Evolutionary conservation across 306 rosid genomes (phyloP), one percentile per base, ranked within the genome.

Genomic region (Medicago ruthenica): DNA sequence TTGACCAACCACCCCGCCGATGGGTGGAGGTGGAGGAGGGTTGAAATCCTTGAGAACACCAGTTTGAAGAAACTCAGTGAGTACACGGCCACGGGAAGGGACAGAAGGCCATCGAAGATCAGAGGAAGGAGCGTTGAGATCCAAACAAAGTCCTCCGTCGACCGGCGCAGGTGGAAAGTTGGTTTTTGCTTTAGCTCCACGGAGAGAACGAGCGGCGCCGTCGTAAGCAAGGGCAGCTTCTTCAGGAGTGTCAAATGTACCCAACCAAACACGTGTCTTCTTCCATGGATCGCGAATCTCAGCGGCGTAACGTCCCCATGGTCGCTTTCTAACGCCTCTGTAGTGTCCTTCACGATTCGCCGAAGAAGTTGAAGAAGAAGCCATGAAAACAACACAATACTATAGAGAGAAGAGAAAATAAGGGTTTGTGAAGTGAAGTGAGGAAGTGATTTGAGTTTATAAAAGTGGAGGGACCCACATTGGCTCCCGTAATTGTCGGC

Each of bases 271-370:
- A 16, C 99, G 83, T 0, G 99, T 95, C 54, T 95, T 95, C 88
- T 95, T 95, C 99, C 99, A 95, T 0, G 99, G 99, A 51, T 95
- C 99, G 3, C 99, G 86, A 27, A 95, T 95, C 86, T 95, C 99
- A 0, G 99, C 99, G 0, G 99, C 99, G 81, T 95, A 95, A 15
- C 99, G 89, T 1, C 99, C 99, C 99, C 99, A 95, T 0, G 99
- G 99, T 73, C 99, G 75, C 96, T 95, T 95, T 2, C 99, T 51
- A 0, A 95, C 99, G 0, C 99, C 99, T 70, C 99, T 80, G 87
- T 89, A 95, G 84, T 90, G 97, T 7, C 89, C 91, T 57, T 90
- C 95, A 0, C 92, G 89, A 3, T 88, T 79, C 0, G 75, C 69
- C 0, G 84, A 63, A 34, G 88, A 79, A 64, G 92, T 59, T 0